Base-by-base conservation (phyloP, 2,329 filamentous ascomycete genomes). In the Hypoxylon sp. region DNA sequence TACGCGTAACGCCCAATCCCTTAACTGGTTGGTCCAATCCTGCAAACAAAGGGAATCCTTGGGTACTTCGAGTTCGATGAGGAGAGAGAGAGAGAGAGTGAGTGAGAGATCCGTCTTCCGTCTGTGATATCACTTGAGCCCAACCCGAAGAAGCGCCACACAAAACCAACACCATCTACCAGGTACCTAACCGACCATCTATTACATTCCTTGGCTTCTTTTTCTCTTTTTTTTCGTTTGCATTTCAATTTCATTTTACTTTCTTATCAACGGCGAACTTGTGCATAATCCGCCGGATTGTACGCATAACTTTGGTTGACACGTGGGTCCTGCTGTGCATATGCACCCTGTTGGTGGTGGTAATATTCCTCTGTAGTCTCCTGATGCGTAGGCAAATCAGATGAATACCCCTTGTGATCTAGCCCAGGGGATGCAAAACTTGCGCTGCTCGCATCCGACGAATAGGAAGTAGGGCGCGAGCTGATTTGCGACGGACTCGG, bases 331-430 rank as follows among this genome's bases (percentile, higher is more conserved):
- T 32, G 13, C 40, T 23, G 35, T n/a, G n/a, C n/a, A 17, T 48
- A 42, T 25, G 27, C 6, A 11, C 23, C 36, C 26, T 43, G 48
- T 17, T 57, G 46, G 16, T 44, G 46, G 21, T 57, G 46, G 16
- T 44, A 43, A n/a, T 78, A 64, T 64, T 80, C 78, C 57, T 79
- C 78, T 0, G 54, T 62, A 1, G 74, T 76, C 68, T 82, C 78
- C 6, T 63, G 64, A 51, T 81, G 78, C 2, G 78, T 73, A 2
- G 76, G 51, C 17, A 82, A 54, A 46, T 78, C 78, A 0, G 71
- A 69, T 0, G 75, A 59, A 46, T 75, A 78, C 1, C 63, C 65
- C 58, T 73, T 75, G 40, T 71, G 69, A n/a, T 74, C 73, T 0
- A 73, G 63, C 2, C 63, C 68, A 0, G 76, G 76, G 0, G 73